Percentiles rank a stretch among this genome's conserved stretches.
phyloP scores from a whole-genome alignment of 2,329 filamentous ascomycete species.

The Ceratocystis lukuohia region DNA sequence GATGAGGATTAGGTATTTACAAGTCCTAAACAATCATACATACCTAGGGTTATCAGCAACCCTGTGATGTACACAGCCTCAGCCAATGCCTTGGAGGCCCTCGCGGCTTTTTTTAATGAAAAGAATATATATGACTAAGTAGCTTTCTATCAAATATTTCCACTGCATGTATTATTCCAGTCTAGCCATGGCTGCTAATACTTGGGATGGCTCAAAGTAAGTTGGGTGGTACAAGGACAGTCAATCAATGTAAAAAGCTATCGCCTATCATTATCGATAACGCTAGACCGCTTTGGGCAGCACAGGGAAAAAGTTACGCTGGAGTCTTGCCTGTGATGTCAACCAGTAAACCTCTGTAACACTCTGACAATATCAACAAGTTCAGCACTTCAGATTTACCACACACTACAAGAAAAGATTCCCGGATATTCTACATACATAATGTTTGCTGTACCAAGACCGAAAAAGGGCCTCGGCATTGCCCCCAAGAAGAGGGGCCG shows the following conservation, averaged over 20 bases:
- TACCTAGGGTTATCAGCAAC: not conserved
- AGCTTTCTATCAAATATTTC: too few species aligned
- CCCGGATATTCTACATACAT: conserved; percentile 12
- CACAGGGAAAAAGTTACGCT: conserved; percentile 16
- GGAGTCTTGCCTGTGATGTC: not conserved
- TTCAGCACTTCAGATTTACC: not conserved
- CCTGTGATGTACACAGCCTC: not conserved
- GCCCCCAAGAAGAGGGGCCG: conserved; percentile 54
- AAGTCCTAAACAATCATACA: too few species aligned
- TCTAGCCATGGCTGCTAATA: too few species aligned
- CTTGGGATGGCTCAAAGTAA: too few species aligned
- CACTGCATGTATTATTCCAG: too few species aligned
- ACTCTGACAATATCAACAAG: conserved; percentile 1
- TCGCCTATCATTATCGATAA: conserved; percentile 18
- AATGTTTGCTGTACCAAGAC: conserved; percentile 42
- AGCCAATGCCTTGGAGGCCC: too few species aligned
- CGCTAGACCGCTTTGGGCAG: conserved; percentile 14
- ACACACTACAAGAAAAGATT: conserved; percentile 12
- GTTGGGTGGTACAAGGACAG: not conserved
- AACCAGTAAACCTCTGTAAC: conserved; percentile 2
- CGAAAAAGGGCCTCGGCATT: conserved; percentile 41
- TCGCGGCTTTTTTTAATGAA: not conserved
- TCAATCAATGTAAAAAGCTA: too few species aligned
- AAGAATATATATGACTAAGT: too few species aligned
- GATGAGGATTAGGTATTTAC: too few species aligned